Evolutionary conservation across 2,329 filamentous ascomycete genomes (phyloP).

Genomic region (Davidsoniella australis): DNA sequence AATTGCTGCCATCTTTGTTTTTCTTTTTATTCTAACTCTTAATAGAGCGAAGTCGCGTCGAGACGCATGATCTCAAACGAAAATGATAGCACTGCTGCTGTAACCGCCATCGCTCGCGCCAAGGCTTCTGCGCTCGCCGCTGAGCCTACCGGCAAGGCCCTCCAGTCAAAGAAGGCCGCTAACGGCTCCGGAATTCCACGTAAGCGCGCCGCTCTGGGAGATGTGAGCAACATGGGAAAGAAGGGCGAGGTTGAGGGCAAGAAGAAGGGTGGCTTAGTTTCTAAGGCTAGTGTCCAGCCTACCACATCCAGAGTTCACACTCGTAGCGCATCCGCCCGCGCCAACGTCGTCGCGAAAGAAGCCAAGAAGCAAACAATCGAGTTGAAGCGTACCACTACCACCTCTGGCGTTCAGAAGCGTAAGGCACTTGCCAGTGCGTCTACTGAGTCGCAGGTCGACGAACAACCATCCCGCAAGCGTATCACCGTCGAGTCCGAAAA

Average conservation of each 20-base stretch:
- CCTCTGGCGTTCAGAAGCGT: slow-evolving; percentile 60
- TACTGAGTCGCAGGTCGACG: slow-evolving; percentile 8
- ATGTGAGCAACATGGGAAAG: slow-evolving; percentile 92
- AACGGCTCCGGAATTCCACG: slow-evolving; percentile 34
- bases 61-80: slow-evolving; percentile 64
- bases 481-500: slow-evolving; percentile 32
- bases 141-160: slow-evolving; percentile 37
- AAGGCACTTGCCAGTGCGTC: slow-evolving; percentile 30
- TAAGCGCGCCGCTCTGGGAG: slow-evolving; percentile 73
- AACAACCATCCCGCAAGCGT: slow-evolving; percentile 43
- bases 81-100: slow-evolving; percentile 76
- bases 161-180: slow-evolving; percentile 54
- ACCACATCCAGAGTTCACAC: slow-evolving; percentile 57
- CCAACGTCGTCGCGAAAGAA: slow-evolving; percentile 49
- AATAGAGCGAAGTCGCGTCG: slow-evolving; percentile 13
- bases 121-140: slow-evolving; percentile 60
- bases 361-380: slow-evolving; percentile 43
- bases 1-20: not conserved
- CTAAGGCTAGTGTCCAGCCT: slow-evolving; percentile 58
- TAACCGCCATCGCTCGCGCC: slow-evolving; percentile 78
- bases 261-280: slow-evolving; percentile 62
- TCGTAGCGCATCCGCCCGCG: slow-evolving; percentile 41
- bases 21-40: not conserved
- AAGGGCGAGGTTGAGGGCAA: slow-evolving; percentile 65
- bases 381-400: slow-evolving; percentile 55